Evolutionary conservation across 306 rosid species (phyloP), one percentile per base, ranked within the genome.

Genomic region (Malus asiatica): DNA sequence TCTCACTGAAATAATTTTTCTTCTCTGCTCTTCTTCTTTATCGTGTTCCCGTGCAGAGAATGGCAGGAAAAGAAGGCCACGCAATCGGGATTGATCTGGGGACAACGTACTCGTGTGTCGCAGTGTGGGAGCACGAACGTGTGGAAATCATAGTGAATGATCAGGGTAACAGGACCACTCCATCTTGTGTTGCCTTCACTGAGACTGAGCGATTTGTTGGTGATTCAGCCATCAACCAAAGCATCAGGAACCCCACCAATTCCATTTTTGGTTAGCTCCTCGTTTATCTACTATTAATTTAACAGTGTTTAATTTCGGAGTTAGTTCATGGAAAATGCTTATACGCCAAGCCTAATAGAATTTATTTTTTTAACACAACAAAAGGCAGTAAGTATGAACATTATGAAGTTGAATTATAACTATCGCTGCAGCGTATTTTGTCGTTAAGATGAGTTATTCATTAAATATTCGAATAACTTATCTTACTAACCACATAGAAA

Each of bases 131-230:
- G 33, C 66, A 33, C 8, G 76, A 55, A 14, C 52, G 13, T 32
- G 65, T 55, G 2, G 75, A 71, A 71, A 35, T 71, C 20, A 71
- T 71, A 20, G 75, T 55, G 30, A 71, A 71, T 16, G 65, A 71
- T 55, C 75, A 53, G 14, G 75, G 75, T 2, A 71, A 71, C 29
- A 32, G 65, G 12, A 71, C 75, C 3, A 71, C 65, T 32, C 65
- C 75, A 71, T 71, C 75, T 53, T 53, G 12, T 53, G 75, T 71
- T 71, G 75, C 75, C 19, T 71, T 71, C 75, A 55, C 75, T 12
- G 66, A 33, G n/a, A n/a, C 30, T 1, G 52, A 71, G 20, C 52
- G 16, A 4, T n/a, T 71, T 2, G 14, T 53, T 1, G 66, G 75
- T 1, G 75, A 71, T 18, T 44, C 75, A n/a, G 75, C 75, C 16